Conservation (phyloP, 805 yeast genomes). For the Debaryomyces maramus region DNA sequence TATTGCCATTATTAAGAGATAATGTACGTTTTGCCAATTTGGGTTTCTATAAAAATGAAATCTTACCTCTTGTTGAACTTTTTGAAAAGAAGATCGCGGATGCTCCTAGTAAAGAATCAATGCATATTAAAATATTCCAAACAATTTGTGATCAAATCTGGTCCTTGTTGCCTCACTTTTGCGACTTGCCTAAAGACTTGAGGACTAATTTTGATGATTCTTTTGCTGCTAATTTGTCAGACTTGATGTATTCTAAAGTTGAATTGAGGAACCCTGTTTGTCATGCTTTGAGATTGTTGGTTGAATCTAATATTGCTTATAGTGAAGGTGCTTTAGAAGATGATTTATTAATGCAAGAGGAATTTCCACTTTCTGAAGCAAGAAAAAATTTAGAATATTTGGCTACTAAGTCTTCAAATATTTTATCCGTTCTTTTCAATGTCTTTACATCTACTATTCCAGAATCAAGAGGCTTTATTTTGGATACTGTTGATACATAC, state of each 20-base stretch:
- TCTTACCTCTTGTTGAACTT: conserved; percentile 63
- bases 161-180: conserved; percentile 86
- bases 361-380: conserved; percentile 59
- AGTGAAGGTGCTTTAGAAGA: conserved; percentile 57
- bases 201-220: conserved; percentile 61
- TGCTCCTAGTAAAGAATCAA: conserved; percentile 52
- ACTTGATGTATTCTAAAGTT: conserved; percentile 69
- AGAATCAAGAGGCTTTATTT: conserved; percentile 77
- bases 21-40: conserved; percentile 72
- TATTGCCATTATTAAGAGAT: conserved; percentile 87
- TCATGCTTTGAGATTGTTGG: conserved; percentile 73
- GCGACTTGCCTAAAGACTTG: conserved; percentile 82
- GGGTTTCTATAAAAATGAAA: conserved; percentile 57
- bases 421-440: conserved; percentile 85
- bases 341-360: conserved; percentile 58
- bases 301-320: conserved; percentile 70
- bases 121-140: conserved; percentile 73
- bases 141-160: conserved; percentile 91
- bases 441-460: conserved; percentile 88
- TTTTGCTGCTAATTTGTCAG: conserved; percentile 77
- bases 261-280: conserved; percentile 81
- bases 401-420: conserved; percentile 64
- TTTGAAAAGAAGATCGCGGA: conserved; percentile 50
- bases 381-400: conserved; percentile 60
- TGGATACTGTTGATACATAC: conserved; percentile 84